Base-by-base conservation (phyloP, 305 asterid species). In the Salvia sclarea region DNA sequence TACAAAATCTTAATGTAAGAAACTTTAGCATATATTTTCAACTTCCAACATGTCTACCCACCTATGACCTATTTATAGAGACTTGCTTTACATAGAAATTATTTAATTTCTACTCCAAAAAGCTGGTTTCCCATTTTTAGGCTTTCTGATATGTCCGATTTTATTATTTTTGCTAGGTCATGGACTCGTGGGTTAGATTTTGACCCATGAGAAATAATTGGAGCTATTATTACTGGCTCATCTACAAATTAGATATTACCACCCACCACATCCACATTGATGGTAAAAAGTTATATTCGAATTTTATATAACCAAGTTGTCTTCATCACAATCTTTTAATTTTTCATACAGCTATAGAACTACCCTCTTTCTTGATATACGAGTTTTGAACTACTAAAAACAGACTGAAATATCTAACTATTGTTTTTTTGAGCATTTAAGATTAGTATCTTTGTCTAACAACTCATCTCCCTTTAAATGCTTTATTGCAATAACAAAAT, bases 1-100 rank as follows among this genome's bases (percentile, higher is more conserved):
- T 35, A 70, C 59, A 31, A 62, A 71, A 71, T 71, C 76, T 71
- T 9, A 53, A 61, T 61, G 64, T 13, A 70, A 50, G 59, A 53
- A 71, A 61, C 22, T 71, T 52, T 17, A 18, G 38, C 18, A 40
- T 52, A 52, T 38, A 53, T 40, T 62, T 52, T 3, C 57, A 71
- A 71, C 61, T 62, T 30, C 48, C 75, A 40, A 61, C 68, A 69
- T 44, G 11, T 57, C 59, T 30, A 57, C 20, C 11, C 49, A 14
- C 69, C 63, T 31, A 24, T 38, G 2, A 60, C 22, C 40, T 54
- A 45, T 8, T 12, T 17, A 37, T 50, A 49, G 62, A 24, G 24
- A 28, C 14, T 37, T 59, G 14, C 74, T 49, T 24, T 68, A 17
- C 48, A 38, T 49, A 24, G 61, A 21, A 47, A 38, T 70, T 8